Conservation (phyloP, 495 filamentous ascomycete genomes). For the Bathelium albidoporum region DNA sequence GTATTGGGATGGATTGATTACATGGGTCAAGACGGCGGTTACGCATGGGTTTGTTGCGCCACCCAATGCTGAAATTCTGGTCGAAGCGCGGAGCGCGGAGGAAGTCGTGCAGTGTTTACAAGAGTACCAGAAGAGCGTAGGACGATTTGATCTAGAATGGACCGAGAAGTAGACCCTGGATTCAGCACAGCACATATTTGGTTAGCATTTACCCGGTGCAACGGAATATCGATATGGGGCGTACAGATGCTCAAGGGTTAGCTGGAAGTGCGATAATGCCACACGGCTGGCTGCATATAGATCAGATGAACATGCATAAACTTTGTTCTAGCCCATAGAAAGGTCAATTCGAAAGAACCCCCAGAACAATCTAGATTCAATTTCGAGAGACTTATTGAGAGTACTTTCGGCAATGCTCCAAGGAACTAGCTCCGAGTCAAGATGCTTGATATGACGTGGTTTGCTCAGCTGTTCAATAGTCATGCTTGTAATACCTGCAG, state of each 20-base stretch:
- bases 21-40: slow-evolving; percentile 74
- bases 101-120: slow-evolving; percentile 60
- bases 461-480: not conserved
- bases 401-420: not conserved
- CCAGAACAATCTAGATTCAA: not conserved
- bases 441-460: not conserved
- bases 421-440: not conserved
- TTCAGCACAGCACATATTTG: not conserved
- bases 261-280: not conserved
- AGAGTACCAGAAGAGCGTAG: slow-evolving; percentile 64
- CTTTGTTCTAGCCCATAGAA: not conserved
- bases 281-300: not conserved
- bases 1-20: slow-evolving; percentile 78
- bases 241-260: not conserved
- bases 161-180: slow-evolving; percentile 37
- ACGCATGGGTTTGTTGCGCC: slow-evolving; percentile 61
- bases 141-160: slow-evolving; percentile 75
- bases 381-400: not conserved
- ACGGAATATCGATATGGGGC: not conserved
- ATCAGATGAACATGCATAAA: not conserved
- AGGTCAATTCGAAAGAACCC: not conserved
- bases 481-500: not conserved
- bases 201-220: not conserved
- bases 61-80: slow-evolving; percentile 62
- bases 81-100: slow-evolving; percentile 59